Evolutionary conservation across 306 rosid species (phyloP).

Genomic region (Quercus agrifolia): DNA sequence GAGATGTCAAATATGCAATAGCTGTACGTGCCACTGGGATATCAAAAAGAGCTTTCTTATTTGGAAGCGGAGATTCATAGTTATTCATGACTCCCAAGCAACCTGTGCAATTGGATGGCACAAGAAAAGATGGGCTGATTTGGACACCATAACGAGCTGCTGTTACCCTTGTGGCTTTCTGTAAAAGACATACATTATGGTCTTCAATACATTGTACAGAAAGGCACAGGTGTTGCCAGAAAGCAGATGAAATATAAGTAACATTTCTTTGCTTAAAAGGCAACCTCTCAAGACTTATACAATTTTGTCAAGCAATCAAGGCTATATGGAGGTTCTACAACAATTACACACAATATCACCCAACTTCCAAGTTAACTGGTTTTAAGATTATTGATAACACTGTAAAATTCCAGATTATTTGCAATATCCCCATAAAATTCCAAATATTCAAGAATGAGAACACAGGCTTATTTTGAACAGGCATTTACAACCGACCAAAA

Average conservation of each 20-base stretch:
- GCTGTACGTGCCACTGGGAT: constrained; percentile 87
- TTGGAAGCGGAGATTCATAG: constrained; percentile 82
- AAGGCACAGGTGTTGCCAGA: neutral
- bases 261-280: neutral
- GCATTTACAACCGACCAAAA: neutral
- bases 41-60: constrained; percentile 82
- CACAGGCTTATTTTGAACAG: neutral
- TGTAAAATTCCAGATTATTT: neutral
- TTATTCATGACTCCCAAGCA: constrained; percentile 91
- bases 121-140: constrained; percentile 88
- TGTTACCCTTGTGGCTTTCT: constrained; percentile 82
- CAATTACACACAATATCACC: neutral
- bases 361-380: neutral
- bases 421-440: neutral
- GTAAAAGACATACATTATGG: constrained; percentile 22
- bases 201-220: neutral
- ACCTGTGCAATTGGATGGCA: constrained; percentile 94
- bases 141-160: constrained; percentile 82
- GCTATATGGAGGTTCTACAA: neutral
- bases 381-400: neutral
- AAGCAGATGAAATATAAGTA: neutral
- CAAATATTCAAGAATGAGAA: neutral
- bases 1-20: constrained; percentile 75
- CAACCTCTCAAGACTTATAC: neutral
- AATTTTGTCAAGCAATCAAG: neutral